Conservation (phyloP, 805 yeast genomes). For the Sugiyamaella chiloensis region DNA sequence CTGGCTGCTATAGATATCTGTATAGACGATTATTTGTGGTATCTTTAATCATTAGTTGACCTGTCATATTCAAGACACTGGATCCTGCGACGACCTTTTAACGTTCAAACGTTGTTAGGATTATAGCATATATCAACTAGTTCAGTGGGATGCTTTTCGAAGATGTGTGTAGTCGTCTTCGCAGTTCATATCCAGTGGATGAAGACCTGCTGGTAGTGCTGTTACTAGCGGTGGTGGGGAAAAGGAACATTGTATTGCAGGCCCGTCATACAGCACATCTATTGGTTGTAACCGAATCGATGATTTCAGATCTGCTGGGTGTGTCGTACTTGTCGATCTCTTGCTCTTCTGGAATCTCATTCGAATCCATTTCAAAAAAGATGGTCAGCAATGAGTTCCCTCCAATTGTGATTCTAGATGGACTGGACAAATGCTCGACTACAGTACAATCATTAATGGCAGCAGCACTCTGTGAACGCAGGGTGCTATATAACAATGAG, state of each 20-base stretch:
- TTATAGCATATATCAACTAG: too few species aligned
- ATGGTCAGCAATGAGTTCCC: conserved; percentile 1
- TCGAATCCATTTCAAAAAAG: background rate
- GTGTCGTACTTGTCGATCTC: background rate
- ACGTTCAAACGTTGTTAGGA: too few species aligned
- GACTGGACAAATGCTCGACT: conserved; percentile 1
- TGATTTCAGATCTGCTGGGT: background rate
- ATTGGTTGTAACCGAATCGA: background rate
- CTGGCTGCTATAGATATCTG: too few species aligned
- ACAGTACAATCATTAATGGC: conserved; percentile 1
- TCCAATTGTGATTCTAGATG: conserved; percentile 1
- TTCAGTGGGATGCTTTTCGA: conserved; percentile 13
- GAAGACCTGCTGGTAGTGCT: conserved; percentile 19
- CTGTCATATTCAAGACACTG: too few species aligned
- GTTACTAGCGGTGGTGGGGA: conserved; percentile 11
- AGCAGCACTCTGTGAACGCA: background rate
- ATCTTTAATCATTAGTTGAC: too few species aligned
- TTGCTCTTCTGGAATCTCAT: background rate
- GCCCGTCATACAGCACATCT: conserved; percentile 2
- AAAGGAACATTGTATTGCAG: conserved; percentile 14
- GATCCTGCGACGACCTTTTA: too few species aligned
- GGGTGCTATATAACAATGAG: background rate
- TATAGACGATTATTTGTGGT: too few species aligned
- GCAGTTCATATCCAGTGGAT: conserved; percentile 12
- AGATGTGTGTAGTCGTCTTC: conserved; percentile 13